Evolutionary conservation across 2,329 filamentous ascomycete genomes (phyloP), one percentile per base, ranked within the genome.

Genomic region (Claviceps sp.): DNA sequence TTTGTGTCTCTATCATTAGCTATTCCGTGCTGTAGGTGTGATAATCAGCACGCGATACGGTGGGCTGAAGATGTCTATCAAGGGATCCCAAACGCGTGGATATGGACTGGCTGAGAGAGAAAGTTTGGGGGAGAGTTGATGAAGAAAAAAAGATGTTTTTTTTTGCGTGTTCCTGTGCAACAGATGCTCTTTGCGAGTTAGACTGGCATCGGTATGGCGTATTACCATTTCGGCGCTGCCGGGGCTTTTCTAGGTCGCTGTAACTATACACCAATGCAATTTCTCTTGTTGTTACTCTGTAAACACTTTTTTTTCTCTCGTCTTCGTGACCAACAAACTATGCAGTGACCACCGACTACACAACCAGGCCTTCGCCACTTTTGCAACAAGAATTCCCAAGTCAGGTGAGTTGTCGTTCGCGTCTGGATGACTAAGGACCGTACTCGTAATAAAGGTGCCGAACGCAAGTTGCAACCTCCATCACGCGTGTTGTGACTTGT

Each of bases 251-350:
- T 71, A 71, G 66, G 68, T 74, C 76, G 75, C 72, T 80, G 77
- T 80, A 80, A 78, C 78, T 79, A 78, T 77, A 77, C 68, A 74
- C 70, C 69, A 73, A 74, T 68, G 74, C 75, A 75, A 76, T 75
- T 77, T 73, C 71, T 70, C 64, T 68, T 69, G 38, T 64, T 58
- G 64, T 61, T 58, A 51, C 50, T 52, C 11, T 46, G 42, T 34
- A 23, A 44, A 37, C 6, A 17, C 39, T 47, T 22, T 14, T 22
- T 14, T 26, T 20, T 17, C 20, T 22, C 5, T 17, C 36, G 5
- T 20, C 5, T 2, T 22, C 3, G 26, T 38, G 2, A 17, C n/a
- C 37, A 5, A 47, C 11, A 34, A 44, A 26, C 0, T 16, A 29
- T 11, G 29, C 4, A 0, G 29, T 34, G 29, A 0, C 9, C 26